These are phyloP conservation scores for Kwoniella sp. DNA, from an alignment of 768 basidiomycete species.

Conservation along the genomic window DNA sequence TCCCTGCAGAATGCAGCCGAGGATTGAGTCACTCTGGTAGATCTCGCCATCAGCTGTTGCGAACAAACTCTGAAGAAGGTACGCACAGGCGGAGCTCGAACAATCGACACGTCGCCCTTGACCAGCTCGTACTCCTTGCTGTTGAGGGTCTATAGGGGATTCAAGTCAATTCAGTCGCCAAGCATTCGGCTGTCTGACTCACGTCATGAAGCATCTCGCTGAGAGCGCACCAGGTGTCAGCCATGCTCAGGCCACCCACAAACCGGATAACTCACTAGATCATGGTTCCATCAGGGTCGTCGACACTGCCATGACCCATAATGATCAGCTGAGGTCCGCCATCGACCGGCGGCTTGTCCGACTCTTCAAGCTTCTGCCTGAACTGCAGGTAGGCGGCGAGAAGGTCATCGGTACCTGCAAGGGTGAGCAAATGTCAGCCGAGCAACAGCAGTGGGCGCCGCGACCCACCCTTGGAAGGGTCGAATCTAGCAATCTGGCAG, in stretches of 20 bases:
- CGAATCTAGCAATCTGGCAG: constrained; percentile 90
- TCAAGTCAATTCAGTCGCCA: constrained; percentile 33
- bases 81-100: constrained; percentile 77
- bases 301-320: constrained; percentile 81
- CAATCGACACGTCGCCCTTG: constrained; percentile 60
- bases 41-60: constrained; percentile 14
- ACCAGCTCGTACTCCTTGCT: constrained; percentile 35
- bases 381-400: constrained; percentile 77
- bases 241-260: not conserved
- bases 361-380: constrained; percentile 59
- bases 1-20: constrained; percentile 84
- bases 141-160: constrained; percentile 30
- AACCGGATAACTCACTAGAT: constrained; percentile 36
- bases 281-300: constrained; percentile 75
- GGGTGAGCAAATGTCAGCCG: too few species aligned
- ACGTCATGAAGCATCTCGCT: constrained; percentile 44
- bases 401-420: constrained; percentile 46
- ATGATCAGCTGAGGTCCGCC: constrained; percentile 50
- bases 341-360: constrained; percentile 17
- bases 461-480: constrained; percentile 78
- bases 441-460: constrained; percentile 17
- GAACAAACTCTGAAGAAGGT: constrained; percentile 51
- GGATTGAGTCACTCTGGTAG: constrained; percentile 54
- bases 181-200: constrained; percentile 3
- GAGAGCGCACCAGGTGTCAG: not conserved